These are phyloP conservation scores for Umbelopsis sp. DNA, from an alignment of 192 early-diverging fungal genomes.

Conservation along the genomic window DNA sequence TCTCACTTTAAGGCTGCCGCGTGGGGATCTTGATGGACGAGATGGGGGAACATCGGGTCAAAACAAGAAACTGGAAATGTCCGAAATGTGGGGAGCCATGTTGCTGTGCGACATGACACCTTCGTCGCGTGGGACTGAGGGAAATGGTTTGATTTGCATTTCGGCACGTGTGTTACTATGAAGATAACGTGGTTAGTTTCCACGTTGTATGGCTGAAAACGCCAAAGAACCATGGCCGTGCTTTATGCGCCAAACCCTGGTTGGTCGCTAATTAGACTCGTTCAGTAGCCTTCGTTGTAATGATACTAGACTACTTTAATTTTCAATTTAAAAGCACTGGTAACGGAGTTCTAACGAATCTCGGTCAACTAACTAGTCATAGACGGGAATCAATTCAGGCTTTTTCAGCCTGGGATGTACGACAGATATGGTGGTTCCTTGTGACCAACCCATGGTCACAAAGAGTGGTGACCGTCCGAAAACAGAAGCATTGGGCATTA, in stretches of 20 bases:
- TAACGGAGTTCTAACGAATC: constrained; percentile 4
- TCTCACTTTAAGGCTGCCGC: constrained; percentile 13
- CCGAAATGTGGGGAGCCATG: constrained; percentile 13
- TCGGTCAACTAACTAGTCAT: background rate
- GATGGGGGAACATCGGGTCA: background rate
- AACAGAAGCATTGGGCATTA: constrained; percentile 1
- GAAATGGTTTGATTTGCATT: background rate
- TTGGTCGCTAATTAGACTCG: too few species aligned
- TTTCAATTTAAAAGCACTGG: background rate
- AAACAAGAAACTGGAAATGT: background rate
- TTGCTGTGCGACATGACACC: background rate
- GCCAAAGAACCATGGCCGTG: background rate
- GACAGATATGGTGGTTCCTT: constrained; percentile 15
- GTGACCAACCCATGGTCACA: constrained; percentile 2
- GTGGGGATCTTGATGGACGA: constrained; percentile 10
- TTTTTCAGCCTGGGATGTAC: constrained; percentile 11
- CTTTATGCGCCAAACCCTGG: too few species aligned
- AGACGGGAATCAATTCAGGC: background rate
- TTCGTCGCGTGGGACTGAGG: constrained; percentile 16
- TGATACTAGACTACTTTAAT: background rate
- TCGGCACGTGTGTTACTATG: constrained; percentile 16
- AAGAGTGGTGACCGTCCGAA: constrained; percentile 11
- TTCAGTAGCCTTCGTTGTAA: too few species aligned
- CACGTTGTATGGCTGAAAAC: constrained; percentile 18
- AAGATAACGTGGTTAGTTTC: constrained; percentile 15